Evolutionary conservation across 176 grass and related monocot species (phyloP).

Genomic region (Carex littledalei): DNA sequence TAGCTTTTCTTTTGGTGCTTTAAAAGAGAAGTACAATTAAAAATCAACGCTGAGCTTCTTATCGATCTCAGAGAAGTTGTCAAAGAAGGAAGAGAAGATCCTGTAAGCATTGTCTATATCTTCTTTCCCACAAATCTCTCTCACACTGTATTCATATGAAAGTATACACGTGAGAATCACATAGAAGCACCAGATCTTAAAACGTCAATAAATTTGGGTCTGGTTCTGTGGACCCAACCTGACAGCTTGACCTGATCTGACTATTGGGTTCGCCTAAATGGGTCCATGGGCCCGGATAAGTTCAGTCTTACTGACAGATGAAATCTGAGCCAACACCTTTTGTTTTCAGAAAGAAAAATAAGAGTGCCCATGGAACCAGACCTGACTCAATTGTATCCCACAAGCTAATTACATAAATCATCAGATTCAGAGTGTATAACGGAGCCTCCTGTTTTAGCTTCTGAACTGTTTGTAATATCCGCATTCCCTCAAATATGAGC

Average conservation of each 20-base stretch:
- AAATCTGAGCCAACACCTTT: background rate
- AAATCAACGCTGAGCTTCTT: slow-evolving; percentile 66
- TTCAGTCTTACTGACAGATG: background rate
- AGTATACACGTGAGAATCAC: background rate
- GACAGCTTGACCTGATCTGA: background rate
- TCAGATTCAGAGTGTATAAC: background rate
- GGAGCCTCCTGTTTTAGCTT: background rate
- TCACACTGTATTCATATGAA: slow-evolving; percentile 46
- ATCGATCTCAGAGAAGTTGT: slow-evolving; percentile 64
- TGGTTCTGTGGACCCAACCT: background rate
- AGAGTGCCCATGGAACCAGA: background rate
- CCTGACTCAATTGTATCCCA: background rate
- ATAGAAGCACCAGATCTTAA: background rate
- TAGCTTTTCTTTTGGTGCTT: slow-evolving; percentile 26
- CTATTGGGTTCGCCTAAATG: background rate
- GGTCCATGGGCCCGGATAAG: background rate
- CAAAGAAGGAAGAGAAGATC: slow-evolving; percentile 75
- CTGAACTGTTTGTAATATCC: background rate
- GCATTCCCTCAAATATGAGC: background rate
- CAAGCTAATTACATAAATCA: background rate
- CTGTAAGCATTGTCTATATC: slow-evolving; percentile 76
- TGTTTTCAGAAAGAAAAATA: background rate
- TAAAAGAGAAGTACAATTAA: slow-evolving; percentile 20
- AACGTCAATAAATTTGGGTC: background rate
- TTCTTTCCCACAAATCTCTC: slow-evolving; percentile 88